Conservation (phyloP, 768 basidiomycete species). For the Termitomyces sp. region DNA sequence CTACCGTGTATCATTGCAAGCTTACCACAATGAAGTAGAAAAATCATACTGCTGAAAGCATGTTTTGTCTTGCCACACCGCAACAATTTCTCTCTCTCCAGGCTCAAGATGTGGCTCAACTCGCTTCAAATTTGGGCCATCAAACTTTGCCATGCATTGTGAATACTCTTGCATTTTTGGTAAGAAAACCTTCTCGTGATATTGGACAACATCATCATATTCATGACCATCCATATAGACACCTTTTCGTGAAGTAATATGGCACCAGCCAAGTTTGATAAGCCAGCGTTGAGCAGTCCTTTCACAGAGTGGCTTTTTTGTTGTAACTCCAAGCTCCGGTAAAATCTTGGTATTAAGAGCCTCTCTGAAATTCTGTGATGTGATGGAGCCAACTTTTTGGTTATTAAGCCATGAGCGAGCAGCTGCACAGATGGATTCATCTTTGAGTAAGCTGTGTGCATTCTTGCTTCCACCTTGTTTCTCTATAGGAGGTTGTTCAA, state of each 20-base stretch:
- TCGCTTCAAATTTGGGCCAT: neutral
- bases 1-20: neutral
- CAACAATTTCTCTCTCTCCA: neutral
- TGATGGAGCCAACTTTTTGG: slow-evolving; percentile 15
- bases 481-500: neutral
- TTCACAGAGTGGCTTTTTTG: slow-evolving; percentile 18
- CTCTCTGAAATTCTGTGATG: slow-evolving; percentile 17
- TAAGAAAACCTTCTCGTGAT: neutral
- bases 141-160: neutral
- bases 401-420: neutral
- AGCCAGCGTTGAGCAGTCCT: no score
- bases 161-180: neutral
- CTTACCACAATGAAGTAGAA: neutral
- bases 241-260: no score
- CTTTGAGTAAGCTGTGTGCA: neutral
- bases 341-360: slow-evolving; percentile 25
- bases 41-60: neutral
- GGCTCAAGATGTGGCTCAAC: neutral
- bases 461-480: neutral
- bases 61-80: neutral
- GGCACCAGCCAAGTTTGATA: no score
- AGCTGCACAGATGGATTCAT: neutral
- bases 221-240: no score
- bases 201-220: neutral
- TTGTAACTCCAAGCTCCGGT: slow-evolving; percentile 22